Conservation (phyloP, 441 rosid genomes). For the Jatropha multifida region DNA sequence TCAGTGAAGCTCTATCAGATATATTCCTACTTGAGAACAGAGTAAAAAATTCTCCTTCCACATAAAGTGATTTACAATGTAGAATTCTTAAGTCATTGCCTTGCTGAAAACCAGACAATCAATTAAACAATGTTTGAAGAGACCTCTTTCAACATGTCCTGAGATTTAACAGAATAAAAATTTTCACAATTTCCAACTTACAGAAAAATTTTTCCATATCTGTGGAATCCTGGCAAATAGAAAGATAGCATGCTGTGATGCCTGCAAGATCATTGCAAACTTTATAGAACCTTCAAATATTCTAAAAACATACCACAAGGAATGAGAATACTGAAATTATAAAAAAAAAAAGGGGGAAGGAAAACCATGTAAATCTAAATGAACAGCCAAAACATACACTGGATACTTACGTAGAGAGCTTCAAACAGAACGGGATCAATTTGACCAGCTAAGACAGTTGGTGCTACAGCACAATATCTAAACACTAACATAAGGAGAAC, state of each 20-base stretch:
- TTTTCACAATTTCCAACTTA: conserved; percentile 39
- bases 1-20: neutral
- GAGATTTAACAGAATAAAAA: conserved; percentile 3
- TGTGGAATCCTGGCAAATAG: conserved; percentile 90
- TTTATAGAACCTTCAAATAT: conserved; percentile 13
- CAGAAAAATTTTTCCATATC: conserved; percentile 82
- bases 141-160: neutral
- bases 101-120: neutral
- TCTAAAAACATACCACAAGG: neutral
- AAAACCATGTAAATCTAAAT: neutral
- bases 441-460: conserved; percentile 79
- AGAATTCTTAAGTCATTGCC: neutral
- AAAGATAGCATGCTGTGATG: conserved; percentile 90
- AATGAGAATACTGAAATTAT: neutral
- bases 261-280: conserved; percentile 46
- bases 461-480: conserved; percentile 89
- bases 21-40: neutral
- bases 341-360: neutral
- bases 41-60: neutral
- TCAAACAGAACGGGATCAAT: conserved; percentile 82
- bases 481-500: conserved; percentile 35
- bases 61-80: neutral
- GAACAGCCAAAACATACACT: conserved; percentile 12
- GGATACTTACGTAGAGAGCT: conserved; percentile 74
- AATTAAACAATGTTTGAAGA: neutral